phyloP scores from a whole-genome alignment of 148 eudicot genomes.

The Tetragonia tetragonoides region DNA sequence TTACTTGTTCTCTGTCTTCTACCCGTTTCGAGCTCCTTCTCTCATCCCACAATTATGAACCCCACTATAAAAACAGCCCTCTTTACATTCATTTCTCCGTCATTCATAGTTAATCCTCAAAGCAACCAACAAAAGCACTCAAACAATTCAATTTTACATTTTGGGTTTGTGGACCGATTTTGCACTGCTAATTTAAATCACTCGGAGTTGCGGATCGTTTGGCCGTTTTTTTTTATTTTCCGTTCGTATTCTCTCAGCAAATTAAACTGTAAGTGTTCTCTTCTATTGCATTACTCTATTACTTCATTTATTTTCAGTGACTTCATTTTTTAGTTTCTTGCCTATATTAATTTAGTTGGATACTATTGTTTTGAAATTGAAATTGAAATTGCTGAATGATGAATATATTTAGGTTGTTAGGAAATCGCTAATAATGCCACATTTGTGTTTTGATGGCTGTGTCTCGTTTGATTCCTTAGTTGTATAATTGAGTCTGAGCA shows the following conservation, averaged over 20 bases:
- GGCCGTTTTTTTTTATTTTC: conserved; percentile 12
- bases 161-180: conserved; percentile 41
- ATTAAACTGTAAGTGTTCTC: conserved; percentile 17
- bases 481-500: too few species aligned
- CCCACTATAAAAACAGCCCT: not conserved
- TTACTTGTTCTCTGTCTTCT: not conserved
- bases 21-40: conserved; percentile 22
- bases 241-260: not conserved
- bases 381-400: not conserved
- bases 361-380: not conserved
- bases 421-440: too few species aligned
- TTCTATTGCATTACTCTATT: not conserved
- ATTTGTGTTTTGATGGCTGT: too few species aligned
- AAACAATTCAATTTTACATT: not conserved
- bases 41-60: not conserved
- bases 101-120: too few species aligned
- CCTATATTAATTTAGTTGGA: not conserved
- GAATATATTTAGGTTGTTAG: too few species aligned
- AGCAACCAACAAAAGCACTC: not conserved
- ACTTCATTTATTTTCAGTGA: not conserved
- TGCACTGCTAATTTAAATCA: conserved; percentile 20
- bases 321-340: not conserved
- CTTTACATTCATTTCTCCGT: not conserved
- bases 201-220: conserved; percentile 37
- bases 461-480: too few species aligned